These are phyloP conservation scores for Alternaria triticina DNA, from an alignment of 2,329 filamentous ascomycete species.

Conservation along the genomic window DNA sequence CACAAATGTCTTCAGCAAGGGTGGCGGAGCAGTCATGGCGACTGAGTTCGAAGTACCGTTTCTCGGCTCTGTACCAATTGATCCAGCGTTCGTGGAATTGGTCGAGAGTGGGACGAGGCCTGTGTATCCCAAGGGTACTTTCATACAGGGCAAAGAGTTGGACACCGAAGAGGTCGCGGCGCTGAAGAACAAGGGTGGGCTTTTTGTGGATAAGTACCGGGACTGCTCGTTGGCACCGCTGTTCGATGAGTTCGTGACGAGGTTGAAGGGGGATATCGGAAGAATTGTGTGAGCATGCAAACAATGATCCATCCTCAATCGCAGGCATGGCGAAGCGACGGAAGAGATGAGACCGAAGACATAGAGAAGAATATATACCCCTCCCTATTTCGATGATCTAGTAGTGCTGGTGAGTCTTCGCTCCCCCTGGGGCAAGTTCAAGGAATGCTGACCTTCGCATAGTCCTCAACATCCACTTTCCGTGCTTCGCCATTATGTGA, in stretches of 20 bases:
- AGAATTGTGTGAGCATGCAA: constrained; percentile 6
- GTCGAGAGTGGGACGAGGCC: constrained; percentile 77
- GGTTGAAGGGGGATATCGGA: constrained; percentile 52
- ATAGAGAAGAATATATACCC: neutral
- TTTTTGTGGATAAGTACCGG: constrained; percentile 74
- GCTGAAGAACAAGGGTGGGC: constrained; percentile 38
- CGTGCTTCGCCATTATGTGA: neutral
- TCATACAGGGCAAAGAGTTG: constrained; percentile 43
- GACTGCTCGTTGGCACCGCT: constrained; percentile 73
- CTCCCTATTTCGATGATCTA: neutral
- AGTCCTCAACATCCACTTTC: neutral
- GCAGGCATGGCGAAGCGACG: no score
- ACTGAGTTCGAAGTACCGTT: constrained; percentile 83
- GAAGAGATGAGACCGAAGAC: neutral
- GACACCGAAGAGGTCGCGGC: constrained; percentile 15
- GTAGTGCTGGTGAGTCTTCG: neutral
- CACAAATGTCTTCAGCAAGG: constrained; percentile 91
- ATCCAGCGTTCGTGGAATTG: constrained; percentile 87
- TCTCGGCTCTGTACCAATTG: constrained; percentile 86
- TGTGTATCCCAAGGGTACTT: constrained; percentile 71
- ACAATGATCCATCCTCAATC: neutral
- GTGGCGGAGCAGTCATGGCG: constrained; percentile 89
- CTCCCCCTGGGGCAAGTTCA: neutral
- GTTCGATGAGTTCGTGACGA: constrained; percentile 69
- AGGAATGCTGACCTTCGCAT: neutral